Base-by-base conservation (phyloP, 768 basidiomycete genomes). In the Cubamyces lactineus region DNA sequence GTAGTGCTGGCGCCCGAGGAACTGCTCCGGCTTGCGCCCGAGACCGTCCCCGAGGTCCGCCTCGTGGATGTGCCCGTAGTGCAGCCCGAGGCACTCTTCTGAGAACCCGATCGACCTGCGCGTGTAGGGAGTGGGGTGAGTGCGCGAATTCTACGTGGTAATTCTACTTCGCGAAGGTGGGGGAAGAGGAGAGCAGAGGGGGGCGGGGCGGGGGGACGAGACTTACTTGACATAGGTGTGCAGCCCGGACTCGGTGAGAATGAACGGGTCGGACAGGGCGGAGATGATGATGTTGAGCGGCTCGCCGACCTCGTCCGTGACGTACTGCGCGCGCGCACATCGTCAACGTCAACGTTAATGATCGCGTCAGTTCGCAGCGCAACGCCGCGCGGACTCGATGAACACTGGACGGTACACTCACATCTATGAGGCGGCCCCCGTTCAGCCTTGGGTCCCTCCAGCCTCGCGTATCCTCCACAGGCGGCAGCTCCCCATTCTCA, bases 11-110 rank as follows among this genome's bases (percentile, higher is more conserved):
- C 93, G 84, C 23, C 86, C 87, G 49, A 94, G 82, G 70, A 86
- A 83, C 63, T 86, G 81, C 70, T 95, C 88, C 0, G 76, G 71
- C 70, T 87, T 87, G 68, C 80, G 81, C 2, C 86, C 86, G 55
- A 88, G 84, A 0, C 92, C 93, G 67, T 95, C 93, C 26, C 93
- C 93, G 8, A 95, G 82, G 72, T 95, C 80, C 15, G 93, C 94
- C 49, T 85, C 78, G 70, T 95, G 93, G 38, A 87, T 77, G 61
- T 84, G 75, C 26, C 94, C 93, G 43, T 84, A 80, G 71, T 93
- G 91, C 59, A 94, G 72, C 3, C 92, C 91, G 6, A 94, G 72
- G 70, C 93, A 95, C 72, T 94, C 93, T 64, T 83, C 82, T 8
- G 90, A 88, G 71, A 90, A 93, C 1, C 92, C 93, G 38, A 94